phyloP scores from a whole-genome alignment of 768 basidiomycete species.

The Polyporus arcularius region DNA sequence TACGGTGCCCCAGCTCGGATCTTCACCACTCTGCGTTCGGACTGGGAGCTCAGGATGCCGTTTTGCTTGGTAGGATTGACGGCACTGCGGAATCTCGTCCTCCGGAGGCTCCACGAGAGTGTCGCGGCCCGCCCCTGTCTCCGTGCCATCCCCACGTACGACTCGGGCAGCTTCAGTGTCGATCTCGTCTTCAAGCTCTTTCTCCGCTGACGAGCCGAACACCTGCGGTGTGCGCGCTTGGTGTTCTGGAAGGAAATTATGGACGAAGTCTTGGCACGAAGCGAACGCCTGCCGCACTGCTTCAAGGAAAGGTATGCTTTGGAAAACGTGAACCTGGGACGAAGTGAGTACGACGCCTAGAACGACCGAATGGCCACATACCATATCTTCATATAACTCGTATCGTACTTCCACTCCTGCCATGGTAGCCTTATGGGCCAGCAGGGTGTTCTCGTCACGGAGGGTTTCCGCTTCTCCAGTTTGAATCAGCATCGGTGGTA shows the following conservation, averaged over 20 bases:
- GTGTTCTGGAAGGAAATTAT: constrained; percentile 53
- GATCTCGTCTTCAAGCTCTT: constrained; percentile 67
- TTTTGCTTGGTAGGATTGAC: constrained; percentile 26
- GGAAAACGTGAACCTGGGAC: constrained; percentile 84
- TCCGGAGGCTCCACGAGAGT: constrained; percentile 7
- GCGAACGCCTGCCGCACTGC: constrained; percentile 65
- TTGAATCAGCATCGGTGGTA: constrained; percentile 91
- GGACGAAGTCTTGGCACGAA: constrained; percentile 72
- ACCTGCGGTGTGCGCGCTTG: constrained; percentile 52
- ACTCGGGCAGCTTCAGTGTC: constrained; percentile 64
- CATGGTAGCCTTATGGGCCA: constrained; percentile 90
- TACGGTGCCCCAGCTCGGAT: constrained; percentile 55
- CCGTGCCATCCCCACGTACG: constrained; percentile 75
- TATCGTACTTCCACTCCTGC: constrained; percentile 86
- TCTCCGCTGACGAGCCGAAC: constrained; percentile 57
- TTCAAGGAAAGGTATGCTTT: constrained; percentile 79
- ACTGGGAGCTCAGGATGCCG: constrained; percentile 4
- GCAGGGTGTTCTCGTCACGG: constrained; percentile 87
- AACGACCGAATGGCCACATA: constrained; percentile 38
- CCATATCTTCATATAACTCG: constrained; percentile 90
- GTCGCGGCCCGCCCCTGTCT: constrained; percentile 34
- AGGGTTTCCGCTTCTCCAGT: constrained; percentile 94
- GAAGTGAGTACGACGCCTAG: neutral
- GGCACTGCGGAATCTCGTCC: constrained; percentile 11
- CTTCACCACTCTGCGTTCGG: constrained; percentile 25